A percentile compares a stretch with the other conserved stretches of the same genome.
These are phyloP conservation scores for Geotrichum restrictum DNA, from an alignment of 1,139 yeast species.

Conservation along the genomic window DNA sequence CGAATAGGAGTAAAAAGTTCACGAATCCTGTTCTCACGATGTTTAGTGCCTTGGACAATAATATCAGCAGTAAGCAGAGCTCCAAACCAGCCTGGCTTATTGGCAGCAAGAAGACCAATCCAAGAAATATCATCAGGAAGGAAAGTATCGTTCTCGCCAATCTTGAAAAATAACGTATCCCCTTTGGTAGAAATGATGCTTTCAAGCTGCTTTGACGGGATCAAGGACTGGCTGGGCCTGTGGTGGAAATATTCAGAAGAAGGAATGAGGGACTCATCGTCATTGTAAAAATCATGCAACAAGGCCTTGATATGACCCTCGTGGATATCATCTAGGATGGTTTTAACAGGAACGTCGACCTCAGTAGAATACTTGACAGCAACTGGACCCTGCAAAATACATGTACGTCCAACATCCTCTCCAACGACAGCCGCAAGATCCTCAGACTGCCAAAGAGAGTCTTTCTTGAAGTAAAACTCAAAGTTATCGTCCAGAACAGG, in stretches of 20 bases:
- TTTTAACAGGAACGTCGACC: conserved; percentile 89
- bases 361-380: conserved; percentile 87
- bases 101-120: conserved; percentile 81
- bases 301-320: conserved; percentile 78
- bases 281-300: conserved; percentile 63
- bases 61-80: conserved; percentile 78
- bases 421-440: conserved; percentile 93
- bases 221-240: conserved; percentile 43
- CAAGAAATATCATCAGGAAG: conserved; percentile 49
- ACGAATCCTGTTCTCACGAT: conserved; percentile 72
- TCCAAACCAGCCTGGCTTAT: conserved; percentile 78
- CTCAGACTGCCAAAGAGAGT: conserved; percentile 98
- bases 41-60: conserved; percentile 80
- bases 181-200: conserved; percentile 35
- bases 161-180: conserved; percentile 47
- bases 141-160: conserved; percentile 39
- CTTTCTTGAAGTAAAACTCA: conserved; percentile 95
- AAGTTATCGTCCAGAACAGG: conserved; percentile 93
- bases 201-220: conserved; percentile 38
- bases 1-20: conserved; percentile 73
- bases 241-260: conserved; percentile 86
- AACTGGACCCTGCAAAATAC: conserved; percentile 97
- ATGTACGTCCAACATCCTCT: conserved; percentile 95
- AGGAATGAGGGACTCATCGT: conserved; percentile 71
- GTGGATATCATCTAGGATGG: conserved; percentile 82